A percentile compares a stretch with the other conserved stretches of the same genome.
Evolutionary conservation across 2,329 filamentous ascomycete species (phyloP).

Genomic region (Fusarium domesticum): DNA sequence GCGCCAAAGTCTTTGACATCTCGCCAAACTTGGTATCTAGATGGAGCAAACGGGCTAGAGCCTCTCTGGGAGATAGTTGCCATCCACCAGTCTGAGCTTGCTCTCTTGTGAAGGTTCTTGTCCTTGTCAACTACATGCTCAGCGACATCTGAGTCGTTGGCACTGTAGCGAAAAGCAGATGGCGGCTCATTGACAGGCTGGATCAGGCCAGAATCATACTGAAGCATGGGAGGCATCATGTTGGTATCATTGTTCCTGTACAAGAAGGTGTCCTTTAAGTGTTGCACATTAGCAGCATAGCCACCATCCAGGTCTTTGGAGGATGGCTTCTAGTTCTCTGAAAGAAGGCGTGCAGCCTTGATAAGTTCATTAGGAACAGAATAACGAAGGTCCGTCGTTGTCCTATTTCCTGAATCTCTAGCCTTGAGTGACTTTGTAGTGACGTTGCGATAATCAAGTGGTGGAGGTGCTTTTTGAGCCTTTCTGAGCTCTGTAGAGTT

Average conservation of each 20-base stretch:
- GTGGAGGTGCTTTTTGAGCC: constrained; percentile 5
- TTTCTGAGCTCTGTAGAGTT: constrained; percentile 6
- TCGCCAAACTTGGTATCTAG: constrained; percentile 21
- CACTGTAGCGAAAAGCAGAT: constrained; percentile 7
- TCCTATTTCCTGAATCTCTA: constrained; percentile 1
- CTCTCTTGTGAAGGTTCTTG: neutral
- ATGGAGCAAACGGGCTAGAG: constrained; percentile 3
- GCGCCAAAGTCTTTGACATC: constrained; percentile 42
- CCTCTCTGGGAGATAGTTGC: constrained; percentile 1
- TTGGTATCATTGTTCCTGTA: constrained; percentile 5
- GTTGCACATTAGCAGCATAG: constrained; percentile 3
- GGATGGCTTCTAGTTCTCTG: constrained; percentile 4
- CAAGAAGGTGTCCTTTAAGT: constrained; percentile 1
- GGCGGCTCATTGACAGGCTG: constrained; percentile 6
- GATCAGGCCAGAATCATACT: constrained; percentile 5
- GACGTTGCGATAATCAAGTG: constrained; percentile 4
- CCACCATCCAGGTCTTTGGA: constrained; percentile 2
- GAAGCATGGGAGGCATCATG: constrained; percentile 12
- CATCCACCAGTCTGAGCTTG: constrained; percentile 5
- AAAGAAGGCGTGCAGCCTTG: constrained; percentile 8
- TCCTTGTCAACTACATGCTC: neutral
- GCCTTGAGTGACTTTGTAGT: constrained; percentile 3
- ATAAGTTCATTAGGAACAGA: constrained; percentile 8
- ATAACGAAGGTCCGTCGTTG: constrained; percentile 1
- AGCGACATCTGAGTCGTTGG: constrained; percentile 1